Evolutionary conservation across 257 asterid genomes (phyloP).

Genomic region (Schizonepeta tenuifolia): DNA sequence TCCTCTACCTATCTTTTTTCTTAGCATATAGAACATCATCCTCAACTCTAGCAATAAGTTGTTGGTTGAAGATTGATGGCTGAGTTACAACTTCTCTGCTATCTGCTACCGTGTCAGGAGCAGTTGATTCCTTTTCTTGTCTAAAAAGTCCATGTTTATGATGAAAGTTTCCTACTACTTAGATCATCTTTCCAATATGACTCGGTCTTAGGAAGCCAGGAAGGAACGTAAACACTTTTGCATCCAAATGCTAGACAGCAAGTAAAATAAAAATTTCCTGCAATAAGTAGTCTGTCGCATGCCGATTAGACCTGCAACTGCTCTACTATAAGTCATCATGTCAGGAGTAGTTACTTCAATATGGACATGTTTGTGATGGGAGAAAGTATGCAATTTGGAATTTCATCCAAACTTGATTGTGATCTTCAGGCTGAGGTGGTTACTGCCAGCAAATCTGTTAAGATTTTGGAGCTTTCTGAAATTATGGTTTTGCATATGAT

Average conservation of each 20-base stretch:
- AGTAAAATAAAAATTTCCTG: neutral
- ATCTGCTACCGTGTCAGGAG: slow-evolving; percentile 20
- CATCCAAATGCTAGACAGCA: neutral
- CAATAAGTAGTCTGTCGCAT: neutral
- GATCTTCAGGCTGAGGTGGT: slow-evolving; percentile 73
- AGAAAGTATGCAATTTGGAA: slow-evolving; percentile 12
- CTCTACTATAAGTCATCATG: slow-evolving; percentile 23
- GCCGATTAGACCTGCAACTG: slow-evolving; percentile 19
- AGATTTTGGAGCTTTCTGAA: slow-evolving; percentile 71
- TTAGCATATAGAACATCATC: slow-evolving; percentile 6
- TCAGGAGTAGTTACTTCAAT: slow-evolving; percentile 13
- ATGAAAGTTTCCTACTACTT: slow-evolving; percentile 6
- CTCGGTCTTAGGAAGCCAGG: neutral
- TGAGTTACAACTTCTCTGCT: slow-evolving; percentile 28
- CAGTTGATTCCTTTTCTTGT: slow-evolving; percentile 23
- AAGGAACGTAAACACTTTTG: neutral
- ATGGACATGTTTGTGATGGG: slow-evolving; percentile 6
- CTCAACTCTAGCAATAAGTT: neutral
- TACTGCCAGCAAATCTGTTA: slow-evolving; percentile 74
- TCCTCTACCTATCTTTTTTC: slow-evolving; percentile 8
- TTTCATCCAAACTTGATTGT: slow-evolving; percentile 22
- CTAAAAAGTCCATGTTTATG: neutral
- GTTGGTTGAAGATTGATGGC: slow-evolving; percentile 15
- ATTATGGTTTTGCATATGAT: slow-evolving; percentile 78
- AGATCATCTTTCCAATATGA: neutral